These are phyloP conservation scores for Cornus controversa DNA, from an alignment of 148 eudicot genomes.

Conservation along the genomic window DNA sequence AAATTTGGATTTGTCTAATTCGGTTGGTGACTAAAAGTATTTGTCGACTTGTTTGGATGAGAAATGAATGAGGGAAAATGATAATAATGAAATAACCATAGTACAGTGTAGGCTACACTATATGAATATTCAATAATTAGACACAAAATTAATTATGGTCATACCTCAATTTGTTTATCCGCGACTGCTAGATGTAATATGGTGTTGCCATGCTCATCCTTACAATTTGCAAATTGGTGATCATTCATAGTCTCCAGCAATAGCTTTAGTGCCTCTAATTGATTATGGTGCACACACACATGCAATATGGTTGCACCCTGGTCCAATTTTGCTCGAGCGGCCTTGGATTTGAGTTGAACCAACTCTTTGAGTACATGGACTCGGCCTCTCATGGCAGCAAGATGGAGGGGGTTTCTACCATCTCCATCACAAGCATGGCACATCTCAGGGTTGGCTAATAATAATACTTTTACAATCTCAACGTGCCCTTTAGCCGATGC, in stretches of 20 bases:
- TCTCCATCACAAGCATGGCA: slow-evolving; percentile 29
- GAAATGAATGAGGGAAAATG: no score
- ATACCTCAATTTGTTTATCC: slow-evolving; percentile 4
- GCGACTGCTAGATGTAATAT: slow-evolving; percentile 11
- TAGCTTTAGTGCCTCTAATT: slow-evolving; percentile 2
- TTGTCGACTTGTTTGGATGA: no score
- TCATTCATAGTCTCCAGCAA: neutral
- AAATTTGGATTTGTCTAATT: no score
- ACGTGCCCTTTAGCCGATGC: slow-evolving; percentile 35
- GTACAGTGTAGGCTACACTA: no score
- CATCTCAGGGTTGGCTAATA: slow-evolving; percentile 18
- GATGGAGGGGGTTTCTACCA: slow-evolving; percentile 40
- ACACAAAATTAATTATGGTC: neutral
- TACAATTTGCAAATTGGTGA: neutral
- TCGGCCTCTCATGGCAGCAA: slow-evolving; percentile 33
- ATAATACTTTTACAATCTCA: slow-evolving; percentile 24
- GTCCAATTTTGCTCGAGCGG: neutral
- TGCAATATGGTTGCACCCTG: neutral
- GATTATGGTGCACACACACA: slow-evolving; percentile 1
- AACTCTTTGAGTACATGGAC: slow-evolving; percentile 17
- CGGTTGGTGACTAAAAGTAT: no score
- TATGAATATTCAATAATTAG: no score
- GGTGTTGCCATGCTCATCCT: slow-evolving; percentile 11
- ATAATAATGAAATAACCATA: no score
- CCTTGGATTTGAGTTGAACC: neutral